Percentiles rank a stretch among this genome's conserved stretches.
Evolutionary conservation across 116 monocot species (phyloP).

Genomic region (Phalaenopsis hybrid): DNA sequence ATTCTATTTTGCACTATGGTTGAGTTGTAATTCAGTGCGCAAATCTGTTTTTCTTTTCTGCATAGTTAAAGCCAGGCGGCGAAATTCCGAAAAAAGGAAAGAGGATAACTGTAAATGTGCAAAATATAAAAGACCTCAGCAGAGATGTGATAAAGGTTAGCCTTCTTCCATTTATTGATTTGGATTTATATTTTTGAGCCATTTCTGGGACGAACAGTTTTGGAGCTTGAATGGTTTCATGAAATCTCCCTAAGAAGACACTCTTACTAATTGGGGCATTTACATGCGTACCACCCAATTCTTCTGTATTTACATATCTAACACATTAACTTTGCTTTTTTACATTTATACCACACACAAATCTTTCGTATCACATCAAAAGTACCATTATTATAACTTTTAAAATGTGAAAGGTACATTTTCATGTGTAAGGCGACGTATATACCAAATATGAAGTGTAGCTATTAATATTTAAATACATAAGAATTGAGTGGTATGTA

Average conservation of each 20-base stretch:
- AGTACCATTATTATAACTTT: too few relatives aligned
- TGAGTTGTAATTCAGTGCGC: not conserved
- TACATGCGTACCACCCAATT: too few relatives aligned
- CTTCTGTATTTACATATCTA: too few relatives aligned
- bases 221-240: not conserved
- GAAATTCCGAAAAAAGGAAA: constrained; percentile 82
- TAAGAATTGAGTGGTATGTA: too few relatives aligned
- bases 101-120: constrained; percentile 56
- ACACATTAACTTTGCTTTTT: too few relatives aligned
- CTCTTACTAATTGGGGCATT: not conserved
- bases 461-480: too few relatives aligned
- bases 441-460: too few relatives aligned
- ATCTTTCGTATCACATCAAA: too few relatives aligned
- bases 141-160: constrained; percentile 96
- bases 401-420: not conserved
- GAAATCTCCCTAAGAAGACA: not conserved
- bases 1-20: not conserved
- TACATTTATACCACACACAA: too few relatives aligned
- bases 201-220: not conserved
- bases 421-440: too few relatives aligned
- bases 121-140: constrained; percentile 59
- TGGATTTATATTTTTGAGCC: not conserved
- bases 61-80: constrained; percentile 87
- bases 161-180: not conserved
- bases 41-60: not conserved